Evolutionary conservation across 495 filamentous ascomycete species (phyloP), one percentile per base, ranked within the genome.

Genomic region (Hapsidospora chrysogenum): DNA sequence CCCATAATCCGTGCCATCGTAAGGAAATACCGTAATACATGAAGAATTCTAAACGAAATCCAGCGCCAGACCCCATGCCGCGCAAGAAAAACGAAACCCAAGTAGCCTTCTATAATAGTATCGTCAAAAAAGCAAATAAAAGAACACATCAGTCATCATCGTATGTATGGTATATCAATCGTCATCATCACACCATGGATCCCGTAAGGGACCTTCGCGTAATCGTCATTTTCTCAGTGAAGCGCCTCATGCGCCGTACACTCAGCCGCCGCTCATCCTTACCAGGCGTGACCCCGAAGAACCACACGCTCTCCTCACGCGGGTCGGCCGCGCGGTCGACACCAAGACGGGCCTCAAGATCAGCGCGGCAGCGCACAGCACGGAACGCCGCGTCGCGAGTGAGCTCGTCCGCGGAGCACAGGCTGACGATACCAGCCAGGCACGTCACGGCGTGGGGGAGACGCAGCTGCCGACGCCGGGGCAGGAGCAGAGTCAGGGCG

Each of bases 371-470:
- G 17, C 29, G 37, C 14, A 31, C 28, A 14, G 29, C 28, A 8
- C 37, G 37, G 36, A 92, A 79, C 0, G 75, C 61, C 23, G 70
- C 62, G 38, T 89, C 83, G 3, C 66, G 61, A 1, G 84, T 51
- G 11, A 92, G 55, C 8, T 72, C 70, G 25, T 74, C 78, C 42
- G 70, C 70, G 34, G 78, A 77, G 25, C 87, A 54, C 42, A 81
- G 85, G 46, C 70, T 74, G 40, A 86, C 62, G n/a, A 82, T 62
- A 52, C 87, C 81, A 2, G 76, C 79, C 1, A 92, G 54, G 25
- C 69, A 80, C 29, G 57, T 69, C 16, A 79, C 70, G 17, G 68
- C 67, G 42, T 85, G 82, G 0, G 82, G 79, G 9, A 85, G 64
- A 15, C 73, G 61, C 35, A 78, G 66, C 18, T 53, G 51, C 14